These are phyloP conservation scores for Fusarium secorum DNA, from an alignment of 2,329 filamentous ascomycete genomes.

Conservation along the genomic window DNA sequence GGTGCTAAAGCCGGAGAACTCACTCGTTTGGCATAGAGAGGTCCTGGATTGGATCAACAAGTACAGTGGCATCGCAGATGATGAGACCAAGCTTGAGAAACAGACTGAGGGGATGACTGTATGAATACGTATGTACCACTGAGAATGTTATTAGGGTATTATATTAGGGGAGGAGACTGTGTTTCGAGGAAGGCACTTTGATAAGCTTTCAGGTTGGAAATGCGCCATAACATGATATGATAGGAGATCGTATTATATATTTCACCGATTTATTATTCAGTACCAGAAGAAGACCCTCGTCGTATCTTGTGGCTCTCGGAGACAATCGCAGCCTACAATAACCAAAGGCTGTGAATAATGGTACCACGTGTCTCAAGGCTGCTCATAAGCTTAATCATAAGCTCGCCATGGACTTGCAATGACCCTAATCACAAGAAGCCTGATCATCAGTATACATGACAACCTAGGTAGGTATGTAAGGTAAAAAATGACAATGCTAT, in stretches of 20 bases:
- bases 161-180: not conserved
- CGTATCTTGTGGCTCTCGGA: not conserved
- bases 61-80: slow-evolving; percentile 57
- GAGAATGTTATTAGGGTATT: not conserved
- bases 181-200: not conserved
- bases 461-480: not conserved
- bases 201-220: not conserved
- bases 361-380: not conserved
- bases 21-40: slow-evolving; percentile 85
- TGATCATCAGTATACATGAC: not conserved
- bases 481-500: not conserved
- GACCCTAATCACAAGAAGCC: not conserved
- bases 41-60: slow-evolving; percentile 82
- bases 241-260: not conserved
- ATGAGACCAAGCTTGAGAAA: slow-evolving; percentile 33
- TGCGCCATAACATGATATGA: not conserved
- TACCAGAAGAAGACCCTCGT: not conserved
- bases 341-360: not conserved
- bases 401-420: not conserved
- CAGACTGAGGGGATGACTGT: slow-evolving; percentile 30
- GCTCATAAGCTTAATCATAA: not conserved
- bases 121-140: not conserved
- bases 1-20: slow-evolving; percentile 93
- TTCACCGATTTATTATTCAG: not conserved
- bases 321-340: not conserved